phyloP scores from a whole-genome alignment of 148 eudicot species.

The Persicaria tinctoria region DNA sequence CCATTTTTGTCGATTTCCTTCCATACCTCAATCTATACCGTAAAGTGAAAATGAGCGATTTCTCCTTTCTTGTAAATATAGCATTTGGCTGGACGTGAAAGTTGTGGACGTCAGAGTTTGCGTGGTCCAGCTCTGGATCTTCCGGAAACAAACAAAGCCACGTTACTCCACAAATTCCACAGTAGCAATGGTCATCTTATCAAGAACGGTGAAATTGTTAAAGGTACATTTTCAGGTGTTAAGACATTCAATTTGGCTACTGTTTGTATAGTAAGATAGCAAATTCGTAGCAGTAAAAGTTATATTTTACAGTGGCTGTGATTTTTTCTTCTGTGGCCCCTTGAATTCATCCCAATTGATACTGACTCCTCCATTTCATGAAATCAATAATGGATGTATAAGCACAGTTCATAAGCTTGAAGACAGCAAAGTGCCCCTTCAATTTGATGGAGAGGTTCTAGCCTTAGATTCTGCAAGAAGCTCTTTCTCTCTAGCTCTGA shows the following conservation, averaged over 20 bases:
- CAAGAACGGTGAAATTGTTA: constrained; percentile 53
- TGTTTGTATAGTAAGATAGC: not conserved
- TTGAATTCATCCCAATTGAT: constrained; percentile 7
- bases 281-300: not conserved
- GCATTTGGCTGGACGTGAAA: constrained; percentile 54
- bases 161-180: constrained; percentile 16
- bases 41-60: not conserved
- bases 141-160: constrained; percentile 48
- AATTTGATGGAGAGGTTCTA: constrained; percentile 25
- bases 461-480: constrained; percentile 60
- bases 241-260: constrained; percentile 1
- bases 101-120: constrained; percentile 21
- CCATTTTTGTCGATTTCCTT: not conserved
- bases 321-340: not conserved
- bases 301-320: not conserved
- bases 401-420: constrained; percentile 35
- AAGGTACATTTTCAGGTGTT: constrained; percentile 39
- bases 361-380: constrained; percentile 8
- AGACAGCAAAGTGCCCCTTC: constrained; percentile 21
- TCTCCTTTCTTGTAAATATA: constrained; percentile 25
- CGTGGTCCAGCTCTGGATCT: constrained; percentile 50
- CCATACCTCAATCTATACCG: not conserved
- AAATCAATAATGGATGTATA: constrained; percentile 6
- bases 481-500: constrained; percentile 67
- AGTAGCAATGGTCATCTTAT: constrained; percentile 20